Evolutionary conservation across 345 rosid genomes (phyloP), one percentile per base, ranked within the genome.

Genomic region (Salix udensis): DNA sequence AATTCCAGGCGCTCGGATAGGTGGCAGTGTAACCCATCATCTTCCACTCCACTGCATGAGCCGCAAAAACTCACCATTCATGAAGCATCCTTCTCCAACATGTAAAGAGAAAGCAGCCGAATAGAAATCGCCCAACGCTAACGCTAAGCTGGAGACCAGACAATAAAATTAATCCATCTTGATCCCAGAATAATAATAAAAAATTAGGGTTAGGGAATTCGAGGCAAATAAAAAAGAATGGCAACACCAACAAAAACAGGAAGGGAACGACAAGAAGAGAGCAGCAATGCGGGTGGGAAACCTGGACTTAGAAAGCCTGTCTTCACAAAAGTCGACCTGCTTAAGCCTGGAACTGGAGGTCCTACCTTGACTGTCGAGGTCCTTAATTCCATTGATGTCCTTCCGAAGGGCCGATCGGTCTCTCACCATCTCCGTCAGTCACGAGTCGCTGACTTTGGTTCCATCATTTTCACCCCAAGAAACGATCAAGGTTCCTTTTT

Each of bases 311-410:
- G 88, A 65, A 80, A 85, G 79, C 90, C 90, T 12, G 87, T 83
- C 75, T 85, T 87, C 83, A 77, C 68, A 61, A 85, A 85, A 74
- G 83, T 85, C 50, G 86, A 87, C 52, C 87, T 82, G 39, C 87
- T 87, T 8, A 76, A 68, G 67, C 90, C 90, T 0, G 90, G 85
- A 2, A 85, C 88, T 65, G 71, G 67, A 14, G 88, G 88, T 65
- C 88, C 85, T 80, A 85, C 81, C 21, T 70, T 85, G 68, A 78
- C 31, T 62, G 90, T 73, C 11, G 77, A 82, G 77, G 87, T 87
- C 26, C n/a, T 87, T 24, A 50, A 72, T 39, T 71, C 86, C 31
- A 74, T 76, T 48, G 48, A 73, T 1, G 88, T 87, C 46, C 65
- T 76, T 48, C 84, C 74, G 37, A 84, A 84, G 62, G 83, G 84